phyloP scores from a whole-genome alignment of 1,284 basidiomycete genomes.

The Tylopilus microsporus region DNA sequence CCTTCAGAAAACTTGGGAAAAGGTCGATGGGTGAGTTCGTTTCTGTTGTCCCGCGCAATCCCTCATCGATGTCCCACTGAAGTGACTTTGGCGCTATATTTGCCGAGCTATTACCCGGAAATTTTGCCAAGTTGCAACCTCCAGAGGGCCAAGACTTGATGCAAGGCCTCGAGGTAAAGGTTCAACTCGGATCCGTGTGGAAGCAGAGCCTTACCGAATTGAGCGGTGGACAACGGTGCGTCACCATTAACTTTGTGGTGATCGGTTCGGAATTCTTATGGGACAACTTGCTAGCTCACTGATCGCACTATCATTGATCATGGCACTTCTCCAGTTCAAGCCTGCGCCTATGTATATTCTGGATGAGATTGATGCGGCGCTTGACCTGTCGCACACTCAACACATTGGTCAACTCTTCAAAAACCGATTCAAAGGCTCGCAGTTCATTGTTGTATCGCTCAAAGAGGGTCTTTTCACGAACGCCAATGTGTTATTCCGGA shows the following conservation, averaged over 20 bases:
- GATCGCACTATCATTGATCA: conserved; percentile 95
- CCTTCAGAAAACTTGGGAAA: conserved; percentile 90
- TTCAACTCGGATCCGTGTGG: conserved; percentile 92
- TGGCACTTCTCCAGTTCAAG: conserved; percentile 97
- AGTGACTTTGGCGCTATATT: conserved; percentile 98
- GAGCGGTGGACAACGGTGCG: conserved; percentile 92
- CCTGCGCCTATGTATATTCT: conserved; percentile 99
- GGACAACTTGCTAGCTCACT: conserved; percentile 62
- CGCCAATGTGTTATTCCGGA: conserved; percentile 93
- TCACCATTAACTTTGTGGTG: conserved; percentile 1
- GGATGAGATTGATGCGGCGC: conserved; percentile 96
- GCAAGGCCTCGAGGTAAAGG: conserved; percentile 95
- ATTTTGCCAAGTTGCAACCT: conserved; percentile 92
- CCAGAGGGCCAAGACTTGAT: conserved; percentile 92
- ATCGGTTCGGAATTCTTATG: not conserved
- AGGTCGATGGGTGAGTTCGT: conserved; percentile 77
- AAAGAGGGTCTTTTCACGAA: conserved; percentile 98
- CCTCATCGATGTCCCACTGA: conserved; percentile 5
- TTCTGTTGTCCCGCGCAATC: not conserved
- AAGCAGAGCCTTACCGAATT: conserved; percentile 96
- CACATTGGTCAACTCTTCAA: conserved; percentile 96
- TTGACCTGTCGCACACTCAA: conserved; percentile 94
- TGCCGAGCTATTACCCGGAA: conserved; percentile 91
- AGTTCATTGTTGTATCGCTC: conserved; percentile 96
- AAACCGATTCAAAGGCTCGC: conserved; percentile 94